Evolutionary conservation across 352 stramenopile genomes (phyloP), one percentile per base, ranked within the genome.

Genomic region (Pythium aristosporum): DNA sequence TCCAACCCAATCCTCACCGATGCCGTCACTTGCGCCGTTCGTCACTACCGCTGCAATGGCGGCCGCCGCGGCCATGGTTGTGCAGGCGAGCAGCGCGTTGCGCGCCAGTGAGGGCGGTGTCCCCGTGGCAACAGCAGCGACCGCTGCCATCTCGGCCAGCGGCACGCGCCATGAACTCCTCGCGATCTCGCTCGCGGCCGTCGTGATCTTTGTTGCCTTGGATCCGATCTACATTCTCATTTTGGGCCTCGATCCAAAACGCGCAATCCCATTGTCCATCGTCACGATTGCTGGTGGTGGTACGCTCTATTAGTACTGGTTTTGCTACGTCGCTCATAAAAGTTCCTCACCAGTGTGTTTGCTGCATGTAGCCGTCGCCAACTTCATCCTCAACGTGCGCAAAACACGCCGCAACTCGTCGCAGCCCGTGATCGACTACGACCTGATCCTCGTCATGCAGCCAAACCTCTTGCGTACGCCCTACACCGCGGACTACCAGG

Each of bases 361-460:
- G 36, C 13, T 42, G 8, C 13, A 15, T 42, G 13, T 42, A 76
- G 92, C 93, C 0, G 74, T 98, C 41, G 94, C 90, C 21, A 98
- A 98, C 68, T 96, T 96, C 37, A 61, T 97, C 30, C 65, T 98
- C 15, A 99, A 99, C 69, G 56, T 88, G 7, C 67, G 67, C 23
- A 97, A 97, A 71, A 75, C 91, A n/a, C 93, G 97, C 57, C 91
- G 92, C 20, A 71, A 88, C 43, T 92, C 89, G 10, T 87, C 96
- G 61, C 67, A 94, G 46, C 92, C 95, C 18, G 75, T 99, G 10
- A 96, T 99, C n/a, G 94, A 99, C 82, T 99, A 96, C 95, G 93
- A 99, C 73, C 76, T 98, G n/a, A 97, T 98, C 55, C 68, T 99
- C 13, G 83, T 98, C 12, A 98, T 99, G 95, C 93, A 99, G 75